These are phyloP conservation scores for Coprinellus micaceus DNA, from an alignment of 768 basidiomycete species.

Conservation along the genomic window DNA sequence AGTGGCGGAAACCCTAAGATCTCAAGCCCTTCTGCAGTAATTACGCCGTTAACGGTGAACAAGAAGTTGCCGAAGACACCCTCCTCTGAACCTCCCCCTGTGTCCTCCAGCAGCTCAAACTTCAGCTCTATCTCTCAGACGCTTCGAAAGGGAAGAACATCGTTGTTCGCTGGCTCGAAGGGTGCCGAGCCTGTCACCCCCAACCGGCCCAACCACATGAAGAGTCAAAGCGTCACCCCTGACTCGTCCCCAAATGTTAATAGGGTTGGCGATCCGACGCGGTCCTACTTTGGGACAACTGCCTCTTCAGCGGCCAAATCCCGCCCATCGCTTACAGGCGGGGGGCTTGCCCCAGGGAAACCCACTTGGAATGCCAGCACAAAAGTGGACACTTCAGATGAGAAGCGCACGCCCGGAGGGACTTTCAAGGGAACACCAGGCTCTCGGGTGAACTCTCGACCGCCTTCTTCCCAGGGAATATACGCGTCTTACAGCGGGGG, in stretches of 20 bases:
- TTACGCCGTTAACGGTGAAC: constrained; percentile 47
- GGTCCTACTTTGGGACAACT: not conserved
- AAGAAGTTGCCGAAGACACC: constrained; percentile 38
- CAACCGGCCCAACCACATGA: constrained; percentile 60
- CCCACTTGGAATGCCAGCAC: constrained; percentile 83
- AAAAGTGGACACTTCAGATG: constrained; percentile 46
- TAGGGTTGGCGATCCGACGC: constrained; percentile 16
- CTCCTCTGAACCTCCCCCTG: constrained; percentile 52
- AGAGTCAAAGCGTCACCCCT: constrained; percentile 69
- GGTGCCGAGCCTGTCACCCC: constrained; percentile 42
- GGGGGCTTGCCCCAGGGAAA: constrained; percentile 23
- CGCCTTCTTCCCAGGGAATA: constrained; percentile 43
- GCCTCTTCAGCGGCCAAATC: not conserved
- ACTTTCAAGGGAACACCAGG: constrained; percentile 48
- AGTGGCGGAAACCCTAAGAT: constrained; percentile 31
- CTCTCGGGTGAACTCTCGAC: constrained; percentile 35
- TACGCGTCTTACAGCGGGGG: constrained; percentile 21
- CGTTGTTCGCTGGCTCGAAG: constrained; percentile 20
- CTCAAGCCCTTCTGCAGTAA: constrained; percentile 23
- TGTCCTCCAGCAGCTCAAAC: constrained; percentile 49
- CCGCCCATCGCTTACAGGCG: constrained; percentile 10
- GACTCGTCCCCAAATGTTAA: constrained; percentile 57
- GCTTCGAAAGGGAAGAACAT: constrained; percentile 40
- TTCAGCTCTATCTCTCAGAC: constrained; percentile 54
- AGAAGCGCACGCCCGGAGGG: constrained; percentile 33